Evolutionary conservation across 495 filamentous ascomycete species (phyloP).

Genomic region (Penicillium manginii): DNA sequence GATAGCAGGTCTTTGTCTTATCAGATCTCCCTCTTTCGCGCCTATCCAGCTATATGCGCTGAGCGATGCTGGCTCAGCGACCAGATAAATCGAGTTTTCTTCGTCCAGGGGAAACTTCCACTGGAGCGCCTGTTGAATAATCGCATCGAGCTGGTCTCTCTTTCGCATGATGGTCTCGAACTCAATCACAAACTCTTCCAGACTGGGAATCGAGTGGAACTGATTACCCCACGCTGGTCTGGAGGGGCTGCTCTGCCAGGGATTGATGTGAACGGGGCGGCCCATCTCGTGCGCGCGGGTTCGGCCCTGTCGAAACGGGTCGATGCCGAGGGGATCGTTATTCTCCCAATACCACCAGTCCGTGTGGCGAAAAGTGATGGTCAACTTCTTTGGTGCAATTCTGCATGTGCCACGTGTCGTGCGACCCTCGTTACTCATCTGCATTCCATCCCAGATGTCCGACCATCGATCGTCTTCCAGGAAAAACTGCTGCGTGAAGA

Average conservation of each 20-base stretch:
- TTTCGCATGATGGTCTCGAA: conserved; percentile 22
- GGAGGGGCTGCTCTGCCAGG: neutral
- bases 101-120: conserved; percentile 19
- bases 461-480: conserved; percentile 14
- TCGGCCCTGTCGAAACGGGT: conserved; percentile 16
- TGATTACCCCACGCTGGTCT: neutral
- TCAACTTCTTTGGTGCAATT: conserved; percentile 17
- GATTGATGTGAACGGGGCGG: neutral
- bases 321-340: conserved; percentile 18
- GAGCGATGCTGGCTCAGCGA: conserved; percentile 7
- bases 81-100: conserved; percentile 5
- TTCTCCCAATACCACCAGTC: conserved; percentile 23
- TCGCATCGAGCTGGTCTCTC: conserved; percentile 17
- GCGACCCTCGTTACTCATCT: conserved; percentile 2
- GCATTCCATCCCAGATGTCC: conserved; percentile 1
- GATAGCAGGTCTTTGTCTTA: neutral
- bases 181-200: conserved; percentile 20
- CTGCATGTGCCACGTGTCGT: conserved; percentile 7
- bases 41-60: conserved; percentile 18
- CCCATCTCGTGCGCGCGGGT: conserved; percentile 13
- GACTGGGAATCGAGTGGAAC: conserved; percentile 4
- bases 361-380: conserved; percentile 20
- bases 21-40: conserved; percentile 16
- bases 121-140: conserved; percentile 9
- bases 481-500: conserved; percentile 20